Evolutionary conservation across 2,329 filamentous ascomycete species (phyloP).

Genomic region (Colletotrichum sp.): DNA sequence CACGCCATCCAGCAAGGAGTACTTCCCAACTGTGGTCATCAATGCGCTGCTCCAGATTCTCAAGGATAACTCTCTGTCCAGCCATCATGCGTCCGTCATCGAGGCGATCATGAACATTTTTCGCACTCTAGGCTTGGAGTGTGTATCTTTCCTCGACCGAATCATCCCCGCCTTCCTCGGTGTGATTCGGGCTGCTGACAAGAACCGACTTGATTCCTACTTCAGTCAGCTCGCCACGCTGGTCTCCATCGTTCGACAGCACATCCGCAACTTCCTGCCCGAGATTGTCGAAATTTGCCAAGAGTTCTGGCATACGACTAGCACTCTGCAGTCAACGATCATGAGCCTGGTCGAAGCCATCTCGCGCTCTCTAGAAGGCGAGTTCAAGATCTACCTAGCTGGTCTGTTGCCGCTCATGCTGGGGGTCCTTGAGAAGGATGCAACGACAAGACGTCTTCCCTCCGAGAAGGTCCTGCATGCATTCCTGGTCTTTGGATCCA

Average conservation of each 20-base stretch:
- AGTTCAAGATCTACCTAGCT: slow-evolving; percentile 97
- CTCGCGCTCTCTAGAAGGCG: slow-evolving; percentile 89
- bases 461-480: slow-evolving; percentile 93
- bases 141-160: slow-evolving; percentile 90
- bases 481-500: slow-evolving; percentile 94
- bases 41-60: slow-evolving; percentile 92
- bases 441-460: slow-evolving; percentile 73
- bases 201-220: slow-evolving; percentile 86
- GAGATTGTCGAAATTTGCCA: slow-evolving; percentile 86
- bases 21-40: slow-evolving; percentile 97
- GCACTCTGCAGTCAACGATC: slow-evolving; percentile 87
- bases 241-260: slow-evolving; percentile 93
- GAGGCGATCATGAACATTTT: slow-evolving; percentile 99
- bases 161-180: slow-evolving; percentile 93
- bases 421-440: slow-evolving; percentile 87
- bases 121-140: slow-evolving; percentile 93
- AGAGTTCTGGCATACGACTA: slow-evolving; percentile 86
- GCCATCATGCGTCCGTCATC: slow-evolving; percentile 92
- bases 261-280: slow-evolving; percentile 89
- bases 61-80: slow-evolving; percentile 85
- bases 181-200: slow-evolving; percentile 83
- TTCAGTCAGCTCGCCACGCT: slow-evolving; percentile 95
- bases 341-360: slow-evolving; percentile 92
- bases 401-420: slow-evolving; percentile 92
- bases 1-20: slow-evolving; percentile 96